These are phyloP conservation scores for Aspergillus puulaauensis DNA, from an alignment of 2,329 filamentous ascomycete genomes.

Conservation along the genomic window DNA sequence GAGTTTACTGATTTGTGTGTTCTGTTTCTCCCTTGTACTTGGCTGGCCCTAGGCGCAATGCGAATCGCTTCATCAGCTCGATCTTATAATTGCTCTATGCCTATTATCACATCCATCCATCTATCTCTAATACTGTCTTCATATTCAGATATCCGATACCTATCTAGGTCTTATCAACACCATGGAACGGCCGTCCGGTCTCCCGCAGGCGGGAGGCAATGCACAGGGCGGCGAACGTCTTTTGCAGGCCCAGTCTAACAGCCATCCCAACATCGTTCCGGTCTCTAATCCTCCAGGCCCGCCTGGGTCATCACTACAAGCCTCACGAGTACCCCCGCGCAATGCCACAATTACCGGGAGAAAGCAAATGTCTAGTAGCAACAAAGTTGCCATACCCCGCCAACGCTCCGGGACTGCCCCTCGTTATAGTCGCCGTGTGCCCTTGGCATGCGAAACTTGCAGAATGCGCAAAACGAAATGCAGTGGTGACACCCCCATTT, in stretches of 20 bases:
- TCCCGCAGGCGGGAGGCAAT: conserved; percentile 8
- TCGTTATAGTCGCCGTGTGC: conserved; percentile 29
- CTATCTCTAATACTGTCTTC: background rate
- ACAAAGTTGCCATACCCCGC: conserved; percentile 35
- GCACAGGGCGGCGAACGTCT: conserved; percentile 11
- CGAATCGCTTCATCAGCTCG: background rate
- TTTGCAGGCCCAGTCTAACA: conserved; percentile 10
- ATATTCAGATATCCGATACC: background rate
- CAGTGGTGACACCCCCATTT: conserved; percentile 42
- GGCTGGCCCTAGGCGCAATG: conserved; percentile 1
- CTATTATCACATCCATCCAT: background rate
- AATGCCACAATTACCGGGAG: conserved; percentile 9
- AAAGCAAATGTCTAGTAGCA: conserved; percentile 12
- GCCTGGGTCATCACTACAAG: conserved; percentile 1
- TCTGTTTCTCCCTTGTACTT: background rate
- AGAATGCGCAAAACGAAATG: conserved; percentile 46
- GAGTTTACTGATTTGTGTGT: background rate
- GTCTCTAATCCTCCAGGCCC: conserved; percentile 12
- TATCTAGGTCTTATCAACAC: background rate
- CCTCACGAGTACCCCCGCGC: conserved; percentile 5
- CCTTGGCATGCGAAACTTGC: conserved; percentile 44
- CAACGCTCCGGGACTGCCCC: conserved; percentile 17
- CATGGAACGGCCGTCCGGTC: conserved; percentile 15
- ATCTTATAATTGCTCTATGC: background rate
- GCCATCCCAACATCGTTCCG: conserved; percentile 8